phyloP scores from a whole-genome alignment of 192 early-diverging fungal species.

The Podila epicladia region DNA sequence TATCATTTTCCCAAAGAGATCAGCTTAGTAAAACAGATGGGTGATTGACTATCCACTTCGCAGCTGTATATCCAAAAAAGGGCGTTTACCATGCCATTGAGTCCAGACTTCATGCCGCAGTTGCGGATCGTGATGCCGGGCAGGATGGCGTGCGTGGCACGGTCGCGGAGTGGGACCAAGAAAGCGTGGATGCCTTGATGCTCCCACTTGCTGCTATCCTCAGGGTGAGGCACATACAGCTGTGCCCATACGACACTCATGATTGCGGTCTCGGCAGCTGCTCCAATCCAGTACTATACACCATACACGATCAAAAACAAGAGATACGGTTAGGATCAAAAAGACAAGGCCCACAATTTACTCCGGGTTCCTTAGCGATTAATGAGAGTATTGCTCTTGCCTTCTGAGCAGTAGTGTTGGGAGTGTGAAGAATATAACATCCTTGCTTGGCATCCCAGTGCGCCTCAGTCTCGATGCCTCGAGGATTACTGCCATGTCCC shows the following conservation, averaged over 20 bases:
- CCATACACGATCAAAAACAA: not conserved
- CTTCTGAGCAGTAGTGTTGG: slow-evolving; percentile 18
- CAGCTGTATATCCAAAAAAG: no score
- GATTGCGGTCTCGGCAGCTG: slow-evolving; percentile 14
- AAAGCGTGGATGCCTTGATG: slow-evolving; percentile 26
- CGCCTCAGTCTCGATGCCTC: slow-evolving; percentile 21
- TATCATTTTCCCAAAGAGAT: no score
- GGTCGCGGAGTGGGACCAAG: slow-evolving; percentile 12
- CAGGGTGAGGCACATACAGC: not conserved
- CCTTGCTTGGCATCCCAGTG: slow-evolving; percentile 19
- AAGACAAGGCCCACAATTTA: no score
- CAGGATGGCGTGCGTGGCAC: not conserved
- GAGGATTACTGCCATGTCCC: slow-evolving; percentile 18
- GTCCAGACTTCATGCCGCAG: slow-evolving; percentile 16
- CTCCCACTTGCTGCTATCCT: not conserved
- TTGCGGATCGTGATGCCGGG: slow-evolving; percentile 14
- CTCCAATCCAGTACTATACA: slow-evolving; percentile 23
- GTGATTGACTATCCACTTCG: no score
- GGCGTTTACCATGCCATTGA: slow-evolving; percentile 4
- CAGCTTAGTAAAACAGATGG: no score
- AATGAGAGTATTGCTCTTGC: not conserved
- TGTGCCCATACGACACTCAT: slow-evolving; percentile 18
- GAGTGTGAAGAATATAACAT: slow-evolving; percentile 20
- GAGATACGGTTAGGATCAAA: no score
- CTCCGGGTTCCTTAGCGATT: not conserved